Evolutionary conservation across 805 yeast genomes (phyloP).

Genomic region (Candida montana): DNA sequence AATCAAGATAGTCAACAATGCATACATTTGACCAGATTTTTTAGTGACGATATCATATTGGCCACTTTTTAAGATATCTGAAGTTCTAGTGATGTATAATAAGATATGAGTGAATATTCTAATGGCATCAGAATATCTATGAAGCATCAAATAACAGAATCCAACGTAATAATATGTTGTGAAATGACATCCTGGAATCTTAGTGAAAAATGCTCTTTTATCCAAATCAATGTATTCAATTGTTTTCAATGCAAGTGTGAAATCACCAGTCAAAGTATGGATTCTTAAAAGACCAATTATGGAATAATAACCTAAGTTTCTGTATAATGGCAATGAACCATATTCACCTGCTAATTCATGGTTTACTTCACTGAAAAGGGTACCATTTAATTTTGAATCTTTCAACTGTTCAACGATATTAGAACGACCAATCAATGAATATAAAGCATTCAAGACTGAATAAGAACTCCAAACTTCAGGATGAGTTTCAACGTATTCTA

Average conservation of each 20-base stretch:
- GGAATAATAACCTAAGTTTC: conserved; percentile 42
- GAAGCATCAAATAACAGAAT: conserved; percentile 44
- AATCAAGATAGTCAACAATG: conserved; percentile 40
- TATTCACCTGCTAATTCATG: conserved; percentile 37
- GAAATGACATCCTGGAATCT: conserved; percentile 45
- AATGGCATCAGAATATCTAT: conserved; percentile 46
- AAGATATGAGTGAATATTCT: conserved; percentile 43
- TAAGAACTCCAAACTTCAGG: conserved; percentile 42
- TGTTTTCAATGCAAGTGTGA: conserved; percentile 42
- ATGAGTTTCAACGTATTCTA: conserved; percentile 33
- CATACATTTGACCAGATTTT: conserved; percentile 47
- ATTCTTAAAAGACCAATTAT: conserved; percentile 45
- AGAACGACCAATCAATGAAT: conserved; percentile 39
- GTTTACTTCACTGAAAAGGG: conserved; percentile 9
- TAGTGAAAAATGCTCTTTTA: conserved; percentile 41
- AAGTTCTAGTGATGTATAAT: conserved; percentile 41
- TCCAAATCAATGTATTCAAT: conserved; percentile 42
- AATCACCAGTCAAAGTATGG: conserved; percentile 45
- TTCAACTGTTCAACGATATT: conserved; percentile 35
- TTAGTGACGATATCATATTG: conserved; percentile 43
- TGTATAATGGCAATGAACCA: conserved; percentile 38
- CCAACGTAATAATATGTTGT: conserved; percentile 48
- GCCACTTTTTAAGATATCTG: conserved; percentile 36
- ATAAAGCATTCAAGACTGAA: conserved; percentile 42
- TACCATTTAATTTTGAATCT: conserved; percentile 23